Base-by-base conservation (phyloP, 2,329 filamentous ascomycete species). In the Arthrobotrys sinensis region DNA sequence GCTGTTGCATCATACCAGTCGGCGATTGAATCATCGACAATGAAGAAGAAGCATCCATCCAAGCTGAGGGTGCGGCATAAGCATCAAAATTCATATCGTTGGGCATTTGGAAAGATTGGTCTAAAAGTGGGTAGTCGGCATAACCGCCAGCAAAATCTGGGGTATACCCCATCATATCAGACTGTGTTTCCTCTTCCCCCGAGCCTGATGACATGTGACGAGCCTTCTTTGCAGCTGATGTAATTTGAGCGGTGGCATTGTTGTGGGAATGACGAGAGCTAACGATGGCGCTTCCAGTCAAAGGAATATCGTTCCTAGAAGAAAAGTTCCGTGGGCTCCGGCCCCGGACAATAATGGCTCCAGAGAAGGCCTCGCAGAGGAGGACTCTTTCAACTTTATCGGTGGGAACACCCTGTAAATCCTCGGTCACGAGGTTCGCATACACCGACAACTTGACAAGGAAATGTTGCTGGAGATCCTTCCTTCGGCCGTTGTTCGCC, bases 391-490 rank as follows among this genome's bases (percentile, higher is more conserved):
- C 73, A 21, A 71, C 57, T 12, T 77, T 77, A 10, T 71, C 73
- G 38, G 88, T 88, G n/a, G 93, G 93, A 78, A 93, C 96, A 0
- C 93, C 89, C 28, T 69, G 65, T 14, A 67, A 48, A 50, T 65
- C 60, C 10, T 70, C 66, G 12, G 60, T 40, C 19, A 71, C 64
- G 62, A 98, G 86, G 0, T 93, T 96, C 14, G 91, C 94, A 80
- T 94, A 87, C 8, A 97, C 91, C 84, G 95, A 97, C 64, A 98
- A 86, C 80, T 94, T 91, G 73, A 98, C 88, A 10, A 97, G 91
- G 84, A 98, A 98, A 85, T 98, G 95, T 83, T 98, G 95, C 83
- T 98, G 95, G 53, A 98, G 88, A 84, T 98, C 95, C 86, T 97
- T 97, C 80, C 95, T 89, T 77, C 95, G 90, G 10, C 95, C 95